These are phyloP conservation scores for Aspergillus carlsbadensis DNA, from an alignment of 495 filamentous ascomycete genomes.

Conservation along the genomic window DNA sequence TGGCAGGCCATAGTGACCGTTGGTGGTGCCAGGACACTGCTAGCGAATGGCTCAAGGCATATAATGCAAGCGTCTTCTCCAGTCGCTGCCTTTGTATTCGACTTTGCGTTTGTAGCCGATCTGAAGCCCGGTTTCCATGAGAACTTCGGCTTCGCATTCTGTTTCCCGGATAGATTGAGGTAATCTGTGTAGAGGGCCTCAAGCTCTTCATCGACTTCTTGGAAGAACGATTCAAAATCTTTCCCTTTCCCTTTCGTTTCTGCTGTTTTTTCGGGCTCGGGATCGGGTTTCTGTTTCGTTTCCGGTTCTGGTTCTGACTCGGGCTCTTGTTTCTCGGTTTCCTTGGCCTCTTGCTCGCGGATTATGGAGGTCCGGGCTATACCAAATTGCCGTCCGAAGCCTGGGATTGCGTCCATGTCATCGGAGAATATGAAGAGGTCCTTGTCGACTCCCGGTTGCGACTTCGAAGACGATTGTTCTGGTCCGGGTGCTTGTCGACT, in stretches of 20 bases:
- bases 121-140: neutral
- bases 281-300: neutral
- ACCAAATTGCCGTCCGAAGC: constrained; percentile 12
- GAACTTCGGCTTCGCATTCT: neutral
- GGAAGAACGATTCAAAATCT: neutral
- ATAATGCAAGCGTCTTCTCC: constrained; percentile 9
- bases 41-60: constrained; percentile 12
- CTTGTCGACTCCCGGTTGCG: neutral
- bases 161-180: neutral
- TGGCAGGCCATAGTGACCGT: constrained; percentile 8
- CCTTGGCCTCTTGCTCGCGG: constrained; percentile 1
- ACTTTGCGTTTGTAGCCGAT: neutral
- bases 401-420: constrained; percentile 2
- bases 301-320: neutral
- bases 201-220: constrained; percentile 5
- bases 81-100: neutral
- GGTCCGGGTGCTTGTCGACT: no score
- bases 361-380: constrained; percentile 11
- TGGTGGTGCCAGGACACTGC: neutral
- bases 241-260: neutral
- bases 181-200: constrained; percentile 4
- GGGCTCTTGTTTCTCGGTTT: neutral
- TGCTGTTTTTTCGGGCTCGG: neutral
- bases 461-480: neutral
- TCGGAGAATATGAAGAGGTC: constrained; percentile 11